phyloP scores from a whole-genome alignment of 768 basidiomycete genomes.

The Tricholoma sp. region DNA sequence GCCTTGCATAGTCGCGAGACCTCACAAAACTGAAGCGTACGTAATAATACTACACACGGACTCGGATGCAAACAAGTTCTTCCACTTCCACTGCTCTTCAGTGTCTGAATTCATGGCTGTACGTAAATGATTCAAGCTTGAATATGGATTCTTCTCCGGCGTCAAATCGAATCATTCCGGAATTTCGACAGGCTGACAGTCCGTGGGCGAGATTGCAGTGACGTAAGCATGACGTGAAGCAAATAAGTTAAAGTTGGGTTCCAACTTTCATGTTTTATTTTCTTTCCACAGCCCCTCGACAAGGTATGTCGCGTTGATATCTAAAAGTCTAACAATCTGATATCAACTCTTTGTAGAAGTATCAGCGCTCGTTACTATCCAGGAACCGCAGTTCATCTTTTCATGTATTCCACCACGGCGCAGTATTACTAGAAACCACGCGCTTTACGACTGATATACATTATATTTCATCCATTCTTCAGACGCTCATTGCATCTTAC shows the following conservation, averaged over 20 bases:
- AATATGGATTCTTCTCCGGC: no score
- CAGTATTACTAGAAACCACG: not conserved
- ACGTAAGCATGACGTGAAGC: not conserved
- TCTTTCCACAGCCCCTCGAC: not conserved
- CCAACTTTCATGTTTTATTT: not conserved
- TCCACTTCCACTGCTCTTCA: no score
- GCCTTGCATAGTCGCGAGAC: no score
- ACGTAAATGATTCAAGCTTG: no score
- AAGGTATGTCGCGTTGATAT: not conserved
- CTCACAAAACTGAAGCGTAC: no score
- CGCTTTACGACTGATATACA: not conserved
- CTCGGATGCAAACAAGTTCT: no score
- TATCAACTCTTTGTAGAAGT: no score
- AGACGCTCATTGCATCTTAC: not conserved
- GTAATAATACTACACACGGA: no score
- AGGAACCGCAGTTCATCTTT: not conserved
- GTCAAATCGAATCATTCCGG: no score
- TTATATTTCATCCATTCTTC: not conserved
- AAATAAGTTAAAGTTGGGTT: not conserved
- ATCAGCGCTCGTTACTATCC: not conserved
- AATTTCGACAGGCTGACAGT: no score
- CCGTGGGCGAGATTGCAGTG: not conserved
- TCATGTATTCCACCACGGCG: not conserved
- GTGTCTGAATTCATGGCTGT: no score
- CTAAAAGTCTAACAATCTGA: not conserved